phyloP scores from a whole-genome alignment of 352 stramenopile genomes.

The Phytopythium boreale region DNA sequence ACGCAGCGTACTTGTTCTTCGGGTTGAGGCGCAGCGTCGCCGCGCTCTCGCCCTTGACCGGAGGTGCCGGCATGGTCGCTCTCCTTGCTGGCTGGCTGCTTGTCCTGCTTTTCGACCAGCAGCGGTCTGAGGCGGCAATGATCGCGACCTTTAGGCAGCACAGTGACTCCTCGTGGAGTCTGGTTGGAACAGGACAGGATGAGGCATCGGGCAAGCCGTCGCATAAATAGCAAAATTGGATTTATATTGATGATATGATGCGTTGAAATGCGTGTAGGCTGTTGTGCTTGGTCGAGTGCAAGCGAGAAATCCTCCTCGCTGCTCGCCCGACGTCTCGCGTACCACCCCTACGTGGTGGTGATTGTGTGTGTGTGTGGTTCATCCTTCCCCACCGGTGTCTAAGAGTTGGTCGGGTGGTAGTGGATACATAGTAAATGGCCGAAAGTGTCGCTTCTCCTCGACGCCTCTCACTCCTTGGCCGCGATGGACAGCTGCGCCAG shows the following conservation, averaged over 20 bases:
- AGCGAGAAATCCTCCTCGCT: background rate
- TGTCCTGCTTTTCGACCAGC: background rate
- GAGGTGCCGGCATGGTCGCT: constrained; percentile 33
- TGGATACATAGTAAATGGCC: constrained; percentile 1
- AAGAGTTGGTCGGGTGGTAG: background rate
- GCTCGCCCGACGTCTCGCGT: constrained; percentile 5
- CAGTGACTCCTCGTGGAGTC: background rate
- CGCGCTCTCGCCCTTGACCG: constrained; percentile 33
- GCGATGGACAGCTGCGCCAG: constrained; percentile 16
- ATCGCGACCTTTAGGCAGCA: constrained; percentile 1
- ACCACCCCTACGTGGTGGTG: constrained; percentile 28
- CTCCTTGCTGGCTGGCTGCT: background rate
- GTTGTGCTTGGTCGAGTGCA: constrained; percentile 3
- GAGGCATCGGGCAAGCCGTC: background rate
- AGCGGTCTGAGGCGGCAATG: background rate
- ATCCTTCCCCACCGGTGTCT: background rate
- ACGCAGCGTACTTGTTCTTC: constrained; percentile 16
- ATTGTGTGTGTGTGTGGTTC: constrained; percentile 6
- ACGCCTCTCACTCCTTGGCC: constrained; percentile 16
- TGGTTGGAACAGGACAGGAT: too few relatives aligned
- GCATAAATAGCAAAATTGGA: constrained; percentile 6
- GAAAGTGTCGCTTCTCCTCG: constrained; percentile 5
- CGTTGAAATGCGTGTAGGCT: background rate
- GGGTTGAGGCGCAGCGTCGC: constrained; percentile 44
- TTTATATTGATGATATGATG: constrained; percentile 3